Evolutionary conservation across 139 green algal genomes (phyloP).

Genomic region (Chlamydomonas eustigma): DNA sequence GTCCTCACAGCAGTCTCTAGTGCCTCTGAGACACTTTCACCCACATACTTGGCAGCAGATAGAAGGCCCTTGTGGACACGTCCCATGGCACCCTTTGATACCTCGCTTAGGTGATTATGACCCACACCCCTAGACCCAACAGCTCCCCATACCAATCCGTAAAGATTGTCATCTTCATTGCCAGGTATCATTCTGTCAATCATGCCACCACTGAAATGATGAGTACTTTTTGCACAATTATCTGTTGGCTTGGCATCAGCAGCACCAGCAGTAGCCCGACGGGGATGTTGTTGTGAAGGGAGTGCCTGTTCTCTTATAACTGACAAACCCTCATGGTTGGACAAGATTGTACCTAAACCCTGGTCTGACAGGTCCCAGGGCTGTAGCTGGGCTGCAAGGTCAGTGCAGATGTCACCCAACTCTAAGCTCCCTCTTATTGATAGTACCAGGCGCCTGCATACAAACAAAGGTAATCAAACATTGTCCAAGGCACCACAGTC

Average conservation of each 20-base stretch:
- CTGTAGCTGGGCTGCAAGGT: constrained; percentile 39
- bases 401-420: constrained; percentile 51
- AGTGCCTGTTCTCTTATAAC: no score
- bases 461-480: no score
- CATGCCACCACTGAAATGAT: background rate
- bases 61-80: background rate
- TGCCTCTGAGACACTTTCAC: background rate
- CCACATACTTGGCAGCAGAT: background rate
- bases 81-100: constrained; percentile 9
- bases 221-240: background rate
- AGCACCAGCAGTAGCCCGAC: no score
- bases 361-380: background rate
- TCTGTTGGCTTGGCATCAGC: no score
- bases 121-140: constrained; percentile 33
- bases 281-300: no score
- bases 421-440: constrained; percentile 37
- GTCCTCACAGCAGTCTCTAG: background rate
- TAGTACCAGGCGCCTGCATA: background rate
- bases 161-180: background rate
- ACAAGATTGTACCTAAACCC: no score
- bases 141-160: background rate
- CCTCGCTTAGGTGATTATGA: no score
- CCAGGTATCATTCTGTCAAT: background rate
- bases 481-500: no score
- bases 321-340: no score